Conservation (phyloP, 1,284 basidiomycete species). For the Lentinus polychrous region DNA sequence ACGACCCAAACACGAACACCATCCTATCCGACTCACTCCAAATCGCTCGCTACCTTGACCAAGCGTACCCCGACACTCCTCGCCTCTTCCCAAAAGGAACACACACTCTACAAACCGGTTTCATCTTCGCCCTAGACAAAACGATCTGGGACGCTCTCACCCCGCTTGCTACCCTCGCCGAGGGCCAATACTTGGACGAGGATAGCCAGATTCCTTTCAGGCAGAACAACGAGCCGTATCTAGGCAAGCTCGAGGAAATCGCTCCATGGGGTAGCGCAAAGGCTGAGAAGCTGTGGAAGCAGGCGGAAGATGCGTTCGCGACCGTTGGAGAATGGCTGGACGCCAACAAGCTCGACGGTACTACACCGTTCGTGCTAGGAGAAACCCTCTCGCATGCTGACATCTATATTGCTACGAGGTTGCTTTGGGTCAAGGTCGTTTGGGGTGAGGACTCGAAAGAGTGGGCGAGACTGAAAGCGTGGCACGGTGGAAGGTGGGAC, state of each 20-base stretch:
- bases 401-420: conserved; percentile 6
- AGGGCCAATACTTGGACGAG: too few species aligned
- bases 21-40: conserved; percentile 24
- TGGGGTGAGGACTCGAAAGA: conserved; percentile 13
- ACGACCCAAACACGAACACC: conserved; percentile 20
- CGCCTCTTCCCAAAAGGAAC: conserved; percentile 14
- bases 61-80: conserved; percentile 18
- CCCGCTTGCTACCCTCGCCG: too few species aligned
- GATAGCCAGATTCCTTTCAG: too few species aligned
- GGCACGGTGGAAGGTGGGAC: conserved; percentile 8
- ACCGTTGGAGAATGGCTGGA: not conserved
- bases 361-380: conserved; percentile 8
- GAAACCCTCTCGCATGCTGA: conserved; percentile 11
- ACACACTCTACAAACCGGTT: conserved; percentile 13
- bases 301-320: not conserved
- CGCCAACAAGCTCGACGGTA: conserved; percentile 1
- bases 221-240: too few species aligned
- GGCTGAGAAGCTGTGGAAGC: not conserved
- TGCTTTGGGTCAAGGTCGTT: conserved; percentile 10
- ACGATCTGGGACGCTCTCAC: too few species aligned
- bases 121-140: too few species aligned
- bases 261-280: not conserved
- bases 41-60: conserved; percentile 26
- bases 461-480: conserved; percentile 10
- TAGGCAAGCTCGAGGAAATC: conserved; percentile 12